Conservation (phyloP, 2,329 filamentous ascomycete species). For the Colletotrichum falcatum region DNA sequence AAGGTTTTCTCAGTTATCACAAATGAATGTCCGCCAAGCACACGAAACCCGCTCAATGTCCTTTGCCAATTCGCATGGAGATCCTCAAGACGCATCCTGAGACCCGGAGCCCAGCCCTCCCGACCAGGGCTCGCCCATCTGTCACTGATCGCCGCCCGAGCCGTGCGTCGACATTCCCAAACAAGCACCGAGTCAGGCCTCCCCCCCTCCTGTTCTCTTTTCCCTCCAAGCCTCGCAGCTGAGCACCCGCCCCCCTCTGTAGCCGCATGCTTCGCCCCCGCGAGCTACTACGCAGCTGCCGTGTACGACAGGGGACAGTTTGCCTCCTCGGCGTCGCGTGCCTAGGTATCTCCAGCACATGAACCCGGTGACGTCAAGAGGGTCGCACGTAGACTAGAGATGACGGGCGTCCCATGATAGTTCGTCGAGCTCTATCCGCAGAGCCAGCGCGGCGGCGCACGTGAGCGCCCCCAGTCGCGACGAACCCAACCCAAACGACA, state of each 20-base stretch:
- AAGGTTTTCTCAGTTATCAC: neutral
- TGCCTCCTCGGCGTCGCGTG: conserved; percentile 9
- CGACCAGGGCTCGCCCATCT: conserved; percentile 11
- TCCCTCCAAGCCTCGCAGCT: too few species aligned
- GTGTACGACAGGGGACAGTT: neutral
- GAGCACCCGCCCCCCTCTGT: neutral
- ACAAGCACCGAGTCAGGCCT: conserved; percentile 33
- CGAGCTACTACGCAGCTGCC: neutral
- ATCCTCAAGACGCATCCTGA: conserved; percentile 33
- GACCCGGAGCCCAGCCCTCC: conserved; percentile 36
- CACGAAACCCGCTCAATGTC: neutral
- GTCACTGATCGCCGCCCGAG: conserved; percentile 28
- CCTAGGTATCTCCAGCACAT: conserved; percentile 1
- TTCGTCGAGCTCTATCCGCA: neutral
- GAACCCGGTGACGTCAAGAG: conserved; percentile 6
- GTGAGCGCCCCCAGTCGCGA: neutral
- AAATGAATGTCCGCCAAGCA: neutral
- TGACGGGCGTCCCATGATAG: neutral
- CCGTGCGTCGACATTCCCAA: conserved; percentile 29
- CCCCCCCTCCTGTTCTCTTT: neutral
- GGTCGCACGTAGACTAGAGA: conserved; percentile 21
- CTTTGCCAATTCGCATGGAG: conserved; percentile 8
- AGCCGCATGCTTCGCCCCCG: neutral
- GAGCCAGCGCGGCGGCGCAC: neutral
- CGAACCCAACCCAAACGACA: neutral